Conservation (phyloP, 805 yeast genomes). For the Schwanniomyces occidentalis region DNA sequence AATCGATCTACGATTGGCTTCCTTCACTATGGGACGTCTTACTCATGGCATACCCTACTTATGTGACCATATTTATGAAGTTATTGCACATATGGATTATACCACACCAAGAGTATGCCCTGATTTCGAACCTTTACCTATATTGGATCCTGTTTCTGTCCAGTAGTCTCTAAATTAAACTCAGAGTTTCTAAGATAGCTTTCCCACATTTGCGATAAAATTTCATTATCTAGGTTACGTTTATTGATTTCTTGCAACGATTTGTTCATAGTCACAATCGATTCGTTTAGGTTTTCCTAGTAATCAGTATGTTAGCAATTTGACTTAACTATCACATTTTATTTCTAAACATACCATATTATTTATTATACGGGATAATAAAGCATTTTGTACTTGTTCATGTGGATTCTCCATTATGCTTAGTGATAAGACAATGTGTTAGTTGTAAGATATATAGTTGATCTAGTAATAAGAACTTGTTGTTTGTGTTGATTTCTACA, state of each 20-base stretch:
- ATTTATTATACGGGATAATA: conserved; percentile 72
- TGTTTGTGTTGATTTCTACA: no score
- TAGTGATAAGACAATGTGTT: no score
- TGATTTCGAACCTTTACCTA: no score
- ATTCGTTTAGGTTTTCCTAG: conserved; percentile 70
- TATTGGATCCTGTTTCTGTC: conserved; percentile 57
- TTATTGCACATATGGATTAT: no score
- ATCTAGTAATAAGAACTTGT: no score
- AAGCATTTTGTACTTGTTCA: conserved; percentile 75
- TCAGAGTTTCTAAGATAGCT: conserved; percentile 70
- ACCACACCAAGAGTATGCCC: no score
- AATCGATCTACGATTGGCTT: no score
- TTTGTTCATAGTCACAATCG: conserved; percentile 63
- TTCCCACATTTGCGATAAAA: conserved; percentile 77
- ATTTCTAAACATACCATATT: conserved; percentile 58
- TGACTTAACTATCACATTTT: not conserved
- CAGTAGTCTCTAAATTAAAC: conserved; percentile 67
- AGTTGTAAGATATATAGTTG: no score
- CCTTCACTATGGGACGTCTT: no score
- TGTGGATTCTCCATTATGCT: conserved; percentile 78
- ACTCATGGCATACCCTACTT: no score
- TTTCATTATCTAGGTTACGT: conserved; percentile 67
- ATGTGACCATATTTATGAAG: no score
- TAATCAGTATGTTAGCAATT: conserved; percentile 2
- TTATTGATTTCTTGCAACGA: conserved; percentile 61